phyloP scores from a whole-genome alignment of 1,139 yeast species.

The Suhomyces wounanorum region DNA sequence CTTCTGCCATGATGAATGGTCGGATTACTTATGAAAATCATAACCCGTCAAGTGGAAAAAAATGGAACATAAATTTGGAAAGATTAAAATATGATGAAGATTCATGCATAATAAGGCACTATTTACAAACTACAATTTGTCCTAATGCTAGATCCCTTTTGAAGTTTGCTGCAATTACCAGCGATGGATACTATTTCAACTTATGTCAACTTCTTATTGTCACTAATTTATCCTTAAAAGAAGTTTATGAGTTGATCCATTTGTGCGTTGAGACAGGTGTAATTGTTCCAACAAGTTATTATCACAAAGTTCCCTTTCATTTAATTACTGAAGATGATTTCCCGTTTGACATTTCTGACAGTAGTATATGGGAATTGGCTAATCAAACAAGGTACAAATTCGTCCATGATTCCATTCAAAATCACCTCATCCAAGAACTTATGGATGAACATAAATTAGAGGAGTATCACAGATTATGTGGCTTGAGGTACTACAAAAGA shows the following conservation, averaged over 20 bases:
- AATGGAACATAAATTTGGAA: conserved; percentile 16
- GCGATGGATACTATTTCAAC: conserved; percentile 43
- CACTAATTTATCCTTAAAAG: conserved; percentile 32
- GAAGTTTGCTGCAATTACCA: conserved; percentile 48
- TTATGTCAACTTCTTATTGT: conserved; percentile 47
- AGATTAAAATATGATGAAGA: conserved; percentile 6
- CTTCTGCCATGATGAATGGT: conserved; percentile 13
- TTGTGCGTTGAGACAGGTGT: conserved; percentile 37
- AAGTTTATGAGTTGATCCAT: conserved; percentile 31
- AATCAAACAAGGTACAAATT: conserved; percentile 34
- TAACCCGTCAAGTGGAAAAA: conserved; percentile 12
- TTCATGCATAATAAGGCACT: conserved; percentile 15
- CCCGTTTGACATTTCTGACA: conserved; percentile 41
- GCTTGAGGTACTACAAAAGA: conserved; percentile 39
- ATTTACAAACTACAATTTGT: conserved; percentile 18
- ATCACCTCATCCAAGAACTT: conserved; percentile 28
- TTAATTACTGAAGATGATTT: conserved; percentile 31
- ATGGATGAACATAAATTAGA: conserved; percentile 28
- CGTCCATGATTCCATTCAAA: conserved; percentile 40
- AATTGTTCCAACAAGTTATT: conserved; percentile 43
- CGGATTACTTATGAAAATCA: conserved; percentile 12
- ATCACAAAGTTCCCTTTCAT: conserved; percentile 53
- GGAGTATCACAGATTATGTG: conserved; percentile 43
- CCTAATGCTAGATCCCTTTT: conserved; percentile 27
- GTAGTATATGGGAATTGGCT: conserved; percentile 40